These are phyloP conservation scores for Ceratobasidium sp. DNA, from an alignment of 1,284 basidiomycete species.

Conservation along the genomic window DNA sequence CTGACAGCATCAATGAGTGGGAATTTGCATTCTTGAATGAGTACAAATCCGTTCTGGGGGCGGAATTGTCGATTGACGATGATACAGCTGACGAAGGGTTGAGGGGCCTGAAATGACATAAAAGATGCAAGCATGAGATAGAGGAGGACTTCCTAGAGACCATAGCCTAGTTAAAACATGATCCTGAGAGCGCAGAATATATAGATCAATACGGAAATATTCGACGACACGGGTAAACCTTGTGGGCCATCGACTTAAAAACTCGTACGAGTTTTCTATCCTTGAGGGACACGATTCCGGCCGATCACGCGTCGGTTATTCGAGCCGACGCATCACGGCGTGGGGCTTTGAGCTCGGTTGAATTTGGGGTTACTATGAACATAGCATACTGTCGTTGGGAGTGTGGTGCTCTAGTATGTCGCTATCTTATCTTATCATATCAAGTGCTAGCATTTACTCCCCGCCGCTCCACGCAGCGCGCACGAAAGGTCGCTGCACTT, in stretches of 20 bases:
- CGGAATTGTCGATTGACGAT: conserved; percentile 33
- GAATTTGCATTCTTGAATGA: conserved; percentile 33
- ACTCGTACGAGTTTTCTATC: not conserved
- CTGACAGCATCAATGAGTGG: conserved; percentile 29
- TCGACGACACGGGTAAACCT: not conserved
- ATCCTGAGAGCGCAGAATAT: not conserved
- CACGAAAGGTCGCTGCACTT: too few relatives aligned
- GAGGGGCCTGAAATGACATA: too few relatives aligned
- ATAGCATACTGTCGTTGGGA: not conserved
- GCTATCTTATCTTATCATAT: conserved; percentile 30
- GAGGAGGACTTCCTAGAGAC: not conserved
- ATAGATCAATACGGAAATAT: not conserved
- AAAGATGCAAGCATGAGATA: too few relatives aligned
- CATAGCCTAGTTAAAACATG: not conserved
- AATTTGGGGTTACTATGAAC: not conserved
- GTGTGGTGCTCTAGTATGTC: not conserved
- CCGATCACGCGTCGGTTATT: not conserved
- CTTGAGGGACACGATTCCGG: not conserved
- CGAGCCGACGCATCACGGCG: not conserved
- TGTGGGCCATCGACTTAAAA: not conserved
- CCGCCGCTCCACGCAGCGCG: too few relatives aligned
- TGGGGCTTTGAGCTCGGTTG: not conserved
- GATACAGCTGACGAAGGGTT: conserved; percentile 29
- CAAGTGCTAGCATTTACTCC: not conserved
- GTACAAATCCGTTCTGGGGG: conserved; percentile 11